Base-by-base conservation (phyloP, 768 basidiomycete species). In the Hygrocybe punicea region DNA sequence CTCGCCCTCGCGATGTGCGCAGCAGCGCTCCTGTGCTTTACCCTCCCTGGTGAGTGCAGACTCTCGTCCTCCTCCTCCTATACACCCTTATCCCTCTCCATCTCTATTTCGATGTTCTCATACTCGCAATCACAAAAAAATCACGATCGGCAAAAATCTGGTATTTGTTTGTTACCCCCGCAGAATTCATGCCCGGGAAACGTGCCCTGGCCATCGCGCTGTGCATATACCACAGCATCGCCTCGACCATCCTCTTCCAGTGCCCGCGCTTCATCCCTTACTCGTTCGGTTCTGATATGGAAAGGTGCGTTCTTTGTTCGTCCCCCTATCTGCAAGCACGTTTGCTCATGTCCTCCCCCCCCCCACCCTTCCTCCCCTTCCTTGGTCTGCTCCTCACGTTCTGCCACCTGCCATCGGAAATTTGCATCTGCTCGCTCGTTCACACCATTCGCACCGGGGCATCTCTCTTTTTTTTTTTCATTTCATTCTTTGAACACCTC, bases 121-220 rank as follows among this genome's bases (percentile, higher is more conserved):
- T 36, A 24, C 8, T 24, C n/a, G n/a, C n/a, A n/a, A 10, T 40
- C 33, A 42, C n/a, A 25, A 36, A 25, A 40, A 25, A n/a, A 52
- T 29, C 39, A 59, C n/a, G n/a, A n/a, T n/a, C n/a, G n/a, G n/a
- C n/a, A n/a, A n/a, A n/a, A n/a, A n/a, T n/a, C n/a, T n/a, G n/a
- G n/a, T n/a, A n/a, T n/a, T n/a, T n/a, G n/a, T n/a, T n/a, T n/a
- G n/a, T n/a, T n/a, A n/a, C n/a, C n/a, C n/a, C n/a, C n/a, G n/a
- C n/a, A 89, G 91, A 93, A 62, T 91, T 89, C 69, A 73, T 93
- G 2, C 91, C 91, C 0, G 90, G 90, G 10, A 93, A 93, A 74
- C 84, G 91, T 14, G 91, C 89, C 0, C 70, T 93, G 8, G 91
- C 87, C 2, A 84, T 93, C 25, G 83, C 78, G 9, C 79, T 93